These are phyloP conservation scores for Penicillium hesseltinei DNA, from an alignment of 2,329 filamentous ascomycete genomes.

Conservation along the genomic window DNA sequence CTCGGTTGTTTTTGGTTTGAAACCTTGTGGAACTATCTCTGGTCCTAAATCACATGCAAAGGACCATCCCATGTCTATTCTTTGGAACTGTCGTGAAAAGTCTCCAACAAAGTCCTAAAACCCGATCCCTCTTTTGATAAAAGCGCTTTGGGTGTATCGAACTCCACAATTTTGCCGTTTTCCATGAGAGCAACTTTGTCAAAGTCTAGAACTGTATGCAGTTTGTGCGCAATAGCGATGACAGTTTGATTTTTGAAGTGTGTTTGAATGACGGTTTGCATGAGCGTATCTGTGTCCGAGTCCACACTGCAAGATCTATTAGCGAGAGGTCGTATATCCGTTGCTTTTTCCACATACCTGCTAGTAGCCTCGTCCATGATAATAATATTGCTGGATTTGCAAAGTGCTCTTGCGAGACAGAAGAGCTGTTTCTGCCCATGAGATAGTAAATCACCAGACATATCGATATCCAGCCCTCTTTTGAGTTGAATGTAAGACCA, in stretches of 20 bases:
- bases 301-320: slow-evolving; percentile 48
- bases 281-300: slow-evolving; percentile 51
- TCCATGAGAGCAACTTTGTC: slow-evolving; percentile 31
- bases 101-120: slow-evolving; percentile 19
- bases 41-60: neutral
- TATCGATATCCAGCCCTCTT: slow-evolving; percentile 29
- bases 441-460: slow-evolving; percentile 42
- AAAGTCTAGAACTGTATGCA: slow-evolving; percentile 39
- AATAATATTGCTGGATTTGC: slow-evolving; percentile 36
- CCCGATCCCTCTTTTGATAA: slow-evolving; percentile 17
- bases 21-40: too few species aligned
- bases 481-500: slow-evolving; percentile 29
- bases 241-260: slow-evolving; percentile 56
- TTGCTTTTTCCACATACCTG: slow-evolving; percentile 11
- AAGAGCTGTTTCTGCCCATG: slow-evolving; percentile 60
- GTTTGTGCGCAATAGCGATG: slow-evolving; percentile 52
- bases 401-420: slow-evolving; percentile 55
- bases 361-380: slow-evolving; percentile 26
- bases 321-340: neutral
- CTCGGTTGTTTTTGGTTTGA: too few species aligned
- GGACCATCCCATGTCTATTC: neutral
- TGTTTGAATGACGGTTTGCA: slow-evolving; percentile 53
- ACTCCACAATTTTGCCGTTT: slow-evolving; percentile 27
- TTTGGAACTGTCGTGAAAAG: neutral
- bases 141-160: slow-evolving; percentile 17